Conservation (phyloP, 345 rosid genomes). For the Eucalyptus erythrocorys region DNA sequence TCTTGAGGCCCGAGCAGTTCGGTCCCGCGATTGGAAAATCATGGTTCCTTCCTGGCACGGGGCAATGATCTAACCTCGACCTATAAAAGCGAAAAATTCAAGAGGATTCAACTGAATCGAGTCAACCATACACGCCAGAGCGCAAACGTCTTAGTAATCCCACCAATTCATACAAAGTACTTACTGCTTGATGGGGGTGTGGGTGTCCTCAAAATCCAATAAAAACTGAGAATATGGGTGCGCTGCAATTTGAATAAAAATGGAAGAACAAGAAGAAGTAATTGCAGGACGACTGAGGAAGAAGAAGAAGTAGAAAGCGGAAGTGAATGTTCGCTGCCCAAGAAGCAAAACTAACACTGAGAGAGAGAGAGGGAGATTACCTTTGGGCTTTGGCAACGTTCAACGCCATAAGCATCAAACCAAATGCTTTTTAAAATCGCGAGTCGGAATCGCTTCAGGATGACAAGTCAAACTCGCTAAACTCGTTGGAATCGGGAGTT, state of each 20-base stretch:
- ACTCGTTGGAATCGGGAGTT: background rate
- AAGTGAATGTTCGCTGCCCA: background rate
- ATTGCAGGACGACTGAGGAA: background rate
- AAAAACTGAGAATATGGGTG: background rate
- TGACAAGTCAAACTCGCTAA: background rate
- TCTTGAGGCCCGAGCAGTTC: background rate
- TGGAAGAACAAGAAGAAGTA: background rate
- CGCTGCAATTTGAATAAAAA: background rate
- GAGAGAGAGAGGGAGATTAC: background rate
- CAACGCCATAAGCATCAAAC: background rate
- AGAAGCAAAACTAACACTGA: background rate
- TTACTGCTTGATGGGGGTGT: background rate
- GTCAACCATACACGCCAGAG: background rate
- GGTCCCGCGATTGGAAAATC: background rate
- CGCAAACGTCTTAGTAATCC: background rate
- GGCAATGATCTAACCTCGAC: background rate
- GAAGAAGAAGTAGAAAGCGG: background rate
- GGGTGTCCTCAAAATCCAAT: background rate
- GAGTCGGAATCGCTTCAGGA: background rate
- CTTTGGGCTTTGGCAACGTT: background rate
- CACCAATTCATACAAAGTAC: background rate
- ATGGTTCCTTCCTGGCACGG: background rate
- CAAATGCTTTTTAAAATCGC: background rate
- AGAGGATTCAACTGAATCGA: background rate
- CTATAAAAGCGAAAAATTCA: background rate